These are phyloP conservation scores for Datura wrightii DNA, from an alignment of 257 asterid genomes.

Conservation along the genomic window DNA sequence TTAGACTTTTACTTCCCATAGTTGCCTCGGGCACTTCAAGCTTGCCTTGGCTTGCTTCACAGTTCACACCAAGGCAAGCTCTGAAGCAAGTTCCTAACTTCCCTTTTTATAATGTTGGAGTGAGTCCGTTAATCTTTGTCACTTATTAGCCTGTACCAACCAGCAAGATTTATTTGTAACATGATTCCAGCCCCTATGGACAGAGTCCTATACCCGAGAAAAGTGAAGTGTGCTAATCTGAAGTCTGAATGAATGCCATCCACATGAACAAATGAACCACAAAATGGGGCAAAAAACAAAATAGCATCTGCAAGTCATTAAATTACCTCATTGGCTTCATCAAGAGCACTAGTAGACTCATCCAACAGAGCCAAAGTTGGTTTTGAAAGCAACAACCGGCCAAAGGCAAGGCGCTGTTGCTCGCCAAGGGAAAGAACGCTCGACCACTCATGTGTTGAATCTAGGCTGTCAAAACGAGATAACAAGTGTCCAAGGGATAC, in stretches of 20 bases:
- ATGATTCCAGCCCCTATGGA: slow-evolving; percentile 4
- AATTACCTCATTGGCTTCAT: slow-evolving; percentile 84
- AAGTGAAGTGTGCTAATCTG: background rate
- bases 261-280: slow-evolving; percentile 1
- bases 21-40: background rate
- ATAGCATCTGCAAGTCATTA: slow-evolving; percentile 1
- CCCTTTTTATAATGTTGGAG: background rate
- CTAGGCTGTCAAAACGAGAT: slow-evolving; percentile 64
- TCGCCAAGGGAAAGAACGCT: slow-evolving; percentile 89
- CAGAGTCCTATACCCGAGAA: background rate
- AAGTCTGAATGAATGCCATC: background rate
- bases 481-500: slow-evolving; percentile 65
- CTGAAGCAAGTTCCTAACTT: background rate
- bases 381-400: slow-evolving; percentile 73
- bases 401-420: slow-evolving; percentile 90
- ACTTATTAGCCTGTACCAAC: background rate
- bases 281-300: background rate
- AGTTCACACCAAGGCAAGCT: background rate
- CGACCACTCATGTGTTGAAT: slow-evolving; percentile 73
- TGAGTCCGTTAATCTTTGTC: background rate
- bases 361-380: slow-evolving; percentile 73
- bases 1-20: background rate
- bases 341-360: slow-evolving; percentile 88
- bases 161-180: background rate
- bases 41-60: background rate